phyloP scores from a whole-genome alignment of 768 basidiomycete species.

The Pulveroboletus ravenelii region DNA sequence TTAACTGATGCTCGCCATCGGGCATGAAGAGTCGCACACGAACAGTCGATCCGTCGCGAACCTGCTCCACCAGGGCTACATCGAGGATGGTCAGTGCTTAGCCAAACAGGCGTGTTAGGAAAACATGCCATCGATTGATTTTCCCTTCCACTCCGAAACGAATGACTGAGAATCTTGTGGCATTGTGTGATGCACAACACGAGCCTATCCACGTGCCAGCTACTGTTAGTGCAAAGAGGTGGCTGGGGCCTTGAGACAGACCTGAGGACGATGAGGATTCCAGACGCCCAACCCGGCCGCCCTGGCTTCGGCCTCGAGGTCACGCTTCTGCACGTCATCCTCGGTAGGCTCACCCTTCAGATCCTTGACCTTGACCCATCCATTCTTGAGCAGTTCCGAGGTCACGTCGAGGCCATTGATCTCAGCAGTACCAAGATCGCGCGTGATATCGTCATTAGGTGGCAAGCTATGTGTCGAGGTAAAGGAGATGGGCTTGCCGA shows the following conservation, averaged over 20 bases:
- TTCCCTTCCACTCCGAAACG: conserved; percentile 89
- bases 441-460: conserved; percentile 66
- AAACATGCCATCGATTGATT: conserved; percentile 71
- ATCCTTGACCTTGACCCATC: conserved; percentile 95
- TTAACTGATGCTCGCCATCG: conserved; percentile 83
- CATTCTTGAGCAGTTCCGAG: conserved; percentile 73
- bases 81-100: conserved; percentile 6
- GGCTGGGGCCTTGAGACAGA: conserved; percentile 19
- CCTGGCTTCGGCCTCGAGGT: conserved; percentile 74
- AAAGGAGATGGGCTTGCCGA: conserved; percentile 90
- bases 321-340: conserved; percentile 66
- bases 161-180: conserved; percentile 86
- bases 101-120: neutral
- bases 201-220: conserved; percentile 43
- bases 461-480: conserved; percentile 76
- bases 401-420: conserved; percentile 69
- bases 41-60: conserved; percentile 87
- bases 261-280: conserved; percentile 78
- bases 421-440: conserved; percentile 77
- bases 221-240: conserved; percentile 1
- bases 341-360: conserved; percentile 77
- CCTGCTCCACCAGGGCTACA: conserved; percentile 87
- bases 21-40: conserved; percentile 86
- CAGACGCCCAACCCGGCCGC: conserved; percentile 75
- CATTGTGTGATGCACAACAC: conserved; percentile 78